Percentiles rank a stretch among this genome's conserved stretches.
phyloP scores from a whole-genome alignment of 176 grass and related monocot species.

The Carex kokanica region DNA sequence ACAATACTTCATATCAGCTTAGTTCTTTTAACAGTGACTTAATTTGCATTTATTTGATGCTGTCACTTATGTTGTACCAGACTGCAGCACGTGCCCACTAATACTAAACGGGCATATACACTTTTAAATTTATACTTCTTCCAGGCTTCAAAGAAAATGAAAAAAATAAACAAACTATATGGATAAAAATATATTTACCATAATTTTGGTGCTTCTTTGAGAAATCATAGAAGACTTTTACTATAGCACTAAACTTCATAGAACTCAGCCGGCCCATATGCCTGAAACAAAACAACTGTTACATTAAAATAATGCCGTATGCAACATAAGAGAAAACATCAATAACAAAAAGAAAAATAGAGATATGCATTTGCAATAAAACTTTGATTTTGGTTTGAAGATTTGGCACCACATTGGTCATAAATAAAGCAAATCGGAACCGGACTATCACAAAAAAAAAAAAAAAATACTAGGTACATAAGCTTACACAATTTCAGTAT shows the following conservation, averaged over 20 bases:
- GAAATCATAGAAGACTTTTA: slow-evolving; percentile 79
- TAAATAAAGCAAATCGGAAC: neutral
- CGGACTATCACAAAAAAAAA: neutral
- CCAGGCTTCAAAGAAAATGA: neutral
- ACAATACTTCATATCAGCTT: neutral
- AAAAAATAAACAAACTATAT: neutral
- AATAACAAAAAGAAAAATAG: neutral
- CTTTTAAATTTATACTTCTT: neutral
- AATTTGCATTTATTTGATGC: too few relatives aligned
- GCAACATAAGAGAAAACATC: slow-evolving; percentile 3
- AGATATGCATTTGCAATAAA: slow-evolving; percentile 1
- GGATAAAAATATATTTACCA: slow-evolving; percentile 36
- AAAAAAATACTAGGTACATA: neutral
- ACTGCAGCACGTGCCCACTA: neutral
- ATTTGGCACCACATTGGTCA: neutral
- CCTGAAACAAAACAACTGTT: slow-evolving; percentile 57
- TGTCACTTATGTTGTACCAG: neutral
- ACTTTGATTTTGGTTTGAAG: slow-evolving; percentile 8
- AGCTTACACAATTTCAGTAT: slow-evolving; percentile 96
- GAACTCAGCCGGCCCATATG: slow-evolving; percentile 81
- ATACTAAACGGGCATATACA: neutral
- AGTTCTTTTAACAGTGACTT: neutral
- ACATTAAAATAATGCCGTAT: neutral
- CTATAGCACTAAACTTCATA: slow-evolving; percentile 61
- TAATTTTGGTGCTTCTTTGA: slow-evolving; percentile 92